A percentile compares a stretch with the other conserved stretches of the same genome.
These are phyloP conservation scores for Cercophora sp. DNA, from an alignment of 495 filamentous ascomycete genomes.

Conservation along the genomic window DNA sequence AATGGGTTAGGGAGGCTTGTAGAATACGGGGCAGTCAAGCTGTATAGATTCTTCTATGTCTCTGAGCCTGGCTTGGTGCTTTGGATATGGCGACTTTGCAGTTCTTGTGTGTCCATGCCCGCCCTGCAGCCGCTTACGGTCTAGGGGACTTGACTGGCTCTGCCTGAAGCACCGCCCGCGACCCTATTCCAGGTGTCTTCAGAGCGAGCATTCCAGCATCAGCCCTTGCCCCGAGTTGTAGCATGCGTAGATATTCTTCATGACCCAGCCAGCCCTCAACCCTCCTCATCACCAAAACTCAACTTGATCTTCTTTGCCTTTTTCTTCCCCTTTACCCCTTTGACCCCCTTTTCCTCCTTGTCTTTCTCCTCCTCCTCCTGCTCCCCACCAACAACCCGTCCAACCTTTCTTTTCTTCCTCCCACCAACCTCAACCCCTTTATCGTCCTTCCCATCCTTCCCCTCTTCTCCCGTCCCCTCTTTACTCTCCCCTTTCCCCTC, in stretches of 20 bases:
- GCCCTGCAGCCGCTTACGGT: no score
- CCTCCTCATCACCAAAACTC: slow-evolving; percentile 54
- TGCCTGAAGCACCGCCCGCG: no score
- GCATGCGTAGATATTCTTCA: not conserved
- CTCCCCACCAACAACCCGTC: slow-evolving; percentile 17
- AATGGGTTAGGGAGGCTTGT: slow-evolving; percentile 14
- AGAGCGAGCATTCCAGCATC: no score
- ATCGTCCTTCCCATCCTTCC: slow-evolving; percentile 19
- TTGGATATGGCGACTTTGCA: not conserved
- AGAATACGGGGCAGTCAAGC: slow-evolving; percentile 11
- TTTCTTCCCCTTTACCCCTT: slow-evolving; percentile 29
- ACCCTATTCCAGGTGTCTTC: no score
- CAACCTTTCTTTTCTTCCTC: slow-evolving; percentile 15
- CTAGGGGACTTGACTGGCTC: no score
- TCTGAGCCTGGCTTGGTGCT: not conserved
- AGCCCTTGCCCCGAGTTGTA: no score
- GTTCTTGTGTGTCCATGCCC: no score
- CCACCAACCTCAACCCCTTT: slow-evolving; percentile 42
- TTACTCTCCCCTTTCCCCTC: not conserved
- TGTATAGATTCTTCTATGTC: slow-evolving; percentile 19
- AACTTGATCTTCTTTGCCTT: slow-evolving; percentile 58
- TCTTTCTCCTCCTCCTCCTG: slow-evolving; percentile 13
- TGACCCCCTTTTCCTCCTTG: slow-evolving; percentile 9
- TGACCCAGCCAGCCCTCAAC: no score
- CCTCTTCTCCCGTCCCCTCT: not conserved